Base-by-base conservation (phyloP, 177 flowering plant species). In the Telopea speciosissima region DNA sequence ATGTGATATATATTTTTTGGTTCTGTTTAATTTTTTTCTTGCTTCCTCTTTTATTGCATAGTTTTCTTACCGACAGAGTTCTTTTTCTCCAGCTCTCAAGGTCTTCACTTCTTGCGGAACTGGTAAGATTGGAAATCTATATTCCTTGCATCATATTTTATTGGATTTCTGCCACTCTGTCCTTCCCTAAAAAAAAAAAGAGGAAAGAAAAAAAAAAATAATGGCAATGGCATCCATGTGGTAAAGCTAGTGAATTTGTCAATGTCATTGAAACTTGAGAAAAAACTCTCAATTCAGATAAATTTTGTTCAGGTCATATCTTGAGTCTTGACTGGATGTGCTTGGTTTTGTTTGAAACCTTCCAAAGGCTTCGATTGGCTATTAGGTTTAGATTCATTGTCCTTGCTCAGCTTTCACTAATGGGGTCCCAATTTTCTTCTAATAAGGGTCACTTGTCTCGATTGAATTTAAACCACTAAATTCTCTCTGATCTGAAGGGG, bases 41-140 rank as follows among this genome's bases (percentile, higher is more conserved):
- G 7, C 24, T 62, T n/a, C 0, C 22, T 62, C 49, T 72, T 65
- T 7, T 63, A 5, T 67, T 36, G 6, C 31, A 31, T 1, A 17
- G 16, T 64, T 76, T 49, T 49, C 54, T 65, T 11, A 72, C 68
- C 60, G 59, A n/a, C 1, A 42, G n/a, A 22, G 22, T 64, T 14
- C 65, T 44, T 49, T 49, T 75, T 73, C 70, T 73, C 40, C 95
- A 93, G 98, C 93, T 90, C 58, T 90, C 97, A 3, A 75, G 98
- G 66, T 81, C 94, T 26, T 73, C 93, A 3, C 95, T 91, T 76
- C 84, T 93, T 9, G 72, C 91, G 24, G 95, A 91, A 77, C 78
- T 93, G 93, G 98, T 93, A 81, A 74, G 92, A 64, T 63, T 33
- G 21, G 16, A 13, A 42, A 21, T 23, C 24, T 68, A 40, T 72